These are phyloP conservation scores for Coix lacrymajobi DNA, from an alignment of 176 grass and related monocot species.

Conservation along the genomic window DNA sequence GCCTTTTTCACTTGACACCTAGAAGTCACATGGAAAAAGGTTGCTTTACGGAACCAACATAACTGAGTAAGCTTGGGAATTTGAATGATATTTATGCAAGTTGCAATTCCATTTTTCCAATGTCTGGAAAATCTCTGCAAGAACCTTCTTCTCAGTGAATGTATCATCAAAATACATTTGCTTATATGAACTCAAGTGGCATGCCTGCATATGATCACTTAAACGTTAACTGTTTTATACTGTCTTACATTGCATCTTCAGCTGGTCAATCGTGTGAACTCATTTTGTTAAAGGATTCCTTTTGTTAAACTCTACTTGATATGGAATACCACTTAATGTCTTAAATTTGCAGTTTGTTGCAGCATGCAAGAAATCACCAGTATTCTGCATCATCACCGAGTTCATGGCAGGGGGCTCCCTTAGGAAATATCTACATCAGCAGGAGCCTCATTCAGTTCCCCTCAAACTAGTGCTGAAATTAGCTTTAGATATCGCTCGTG, in stretches of 20 bases:
- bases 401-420: slow-evolving; percentile 97
- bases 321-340: neutral
- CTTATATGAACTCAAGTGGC: neutral
- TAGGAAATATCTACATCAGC: slow-evolving; percentile 89
- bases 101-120: neutral
- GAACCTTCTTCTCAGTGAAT: neutral
- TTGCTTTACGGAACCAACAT: slow-evolving; percentile 1
- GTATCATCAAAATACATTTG: neutral
- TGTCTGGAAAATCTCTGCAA: neutral
- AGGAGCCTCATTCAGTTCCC: slow-evolving; percentile 80
- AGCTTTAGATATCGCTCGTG: slow-evolving; percentile 87
- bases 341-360: slow-evolving; percentile 76
- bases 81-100: neutral
- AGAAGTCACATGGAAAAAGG: slow-evolving; percentile 31
- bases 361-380: slow-evolving; percentile 91
- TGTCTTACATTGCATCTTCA: neutral
- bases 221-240: neutral
- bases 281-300: neutral
- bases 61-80: neutral
- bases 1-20: slow-evolving; percentile 11
- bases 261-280: neutral
- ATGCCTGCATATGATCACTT: neutral
- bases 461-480: slow-evolving; percentile 68
- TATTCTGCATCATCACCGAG: slow-evolving; percentile 95
- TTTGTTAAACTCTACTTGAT: neutral